Evolutionary conservation across 2,329 filamentous ascomycete species (phyloP), one percentile per base, ranked within the genome.

Genomic region (Colletotrichum sp.): DNA sequence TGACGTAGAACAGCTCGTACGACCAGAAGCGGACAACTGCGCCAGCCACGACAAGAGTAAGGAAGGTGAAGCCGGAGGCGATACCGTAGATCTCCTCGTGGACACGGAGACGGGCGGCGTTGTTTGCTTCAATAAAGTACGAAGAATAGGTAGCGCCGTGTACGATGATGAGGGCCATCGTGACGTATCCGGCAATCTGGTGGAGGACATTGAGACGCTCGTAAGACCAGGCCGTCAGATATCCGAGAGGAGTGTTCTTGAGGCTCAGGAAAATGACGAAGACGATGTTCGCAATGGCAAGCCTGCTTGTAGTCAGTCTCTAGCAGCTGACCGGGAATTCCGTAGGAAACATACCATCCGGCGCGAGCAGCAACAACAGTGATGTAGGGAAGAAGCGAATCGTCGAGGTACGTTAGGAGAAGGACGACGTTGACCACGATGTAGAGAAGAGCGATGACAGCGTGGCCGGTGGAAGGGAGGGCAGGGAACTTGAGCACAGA

Each of bases 121-220:
- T 80, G 26, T 80, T 81, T 12, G 78, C 75, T 6, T 74, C 67
- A 8, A 80, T 82, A 74, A 90, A 89, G 77, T 85, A 84, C 6
- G 82, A 80, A 1, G 85, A 82, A 77, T 91, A 89, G 28, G 85
- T 79, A 26, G 82, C 83, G 4, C 82, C 85, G 71, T 92, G 90
- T 4, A 90, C 74, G 18, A 90, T 80, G 73, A 88, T 81, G 39
- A 85, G 84, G 39, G 85, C 72, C 30, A 92, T 85, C 21, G 89
- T 88, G 8, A 85, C 85, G 78, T 88, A 89, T 4, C 90, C 90
- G 6, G 87, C 86, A 21, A 90, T 83, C 73, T 89, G 88, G 78
- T 93, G 91, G 4, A 93, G 84, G 65, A 89, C 85, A 78, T 92
- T 92, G 68, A 93, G 86, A 24, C 89, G 86, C 76, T 92, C 91